These are phyloP conservation scores for Thelonectria blattea DNA, from an alignment of 2,329 filamentous ascomycete genomes.

Conservation along the genomic window DNA sequence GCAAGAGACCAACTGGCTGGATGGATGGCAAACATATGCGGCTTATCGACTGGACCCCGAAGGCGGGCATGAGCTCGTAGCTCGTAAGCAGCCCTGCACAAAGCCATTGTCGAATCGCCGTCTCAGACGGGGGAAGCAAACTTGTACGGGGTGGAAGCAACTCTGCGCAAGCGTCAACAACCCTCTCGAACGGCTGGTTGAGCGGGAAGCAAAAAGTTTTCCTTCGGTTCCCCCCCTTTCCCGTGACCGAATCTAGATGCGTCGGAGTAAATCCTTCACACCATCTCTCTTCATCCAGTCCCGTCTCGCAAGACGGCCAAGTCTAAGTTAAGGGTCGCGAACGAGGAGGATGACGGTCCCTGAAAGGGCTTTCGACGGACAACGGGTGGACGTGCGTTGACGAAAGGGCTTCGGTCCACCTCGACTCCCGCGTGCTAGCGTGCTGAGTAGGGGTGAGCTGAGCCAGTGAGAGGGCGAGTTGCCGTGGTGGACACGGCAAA, in stretches of 20 bases:
- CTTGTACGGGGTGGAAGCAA: no score
- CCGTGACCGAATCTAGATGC: conserved; percentile 25
- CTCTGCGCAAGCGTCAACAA: conserved; percentile 1
- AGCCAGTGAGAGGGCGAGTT: conserved; percentile 22
- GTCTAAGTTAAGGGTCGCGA: not conserved
- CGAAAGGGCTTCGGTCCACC: conserved; percentile 8
- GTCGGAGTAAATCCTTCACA: conserved; percentile 19
- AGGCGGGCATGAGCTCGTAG: not conserved
- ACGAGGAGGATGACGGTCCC: conserved; percentile 10
- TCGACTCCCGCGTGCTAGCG: conserved; percentile 16
- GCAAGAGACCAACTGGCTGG: not conserved
- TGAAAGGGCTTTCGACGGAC: conserved; percentile 12
- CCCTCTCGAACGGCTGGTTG: not conserved
- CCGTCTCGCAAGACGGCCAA: conserved; percentile 12
- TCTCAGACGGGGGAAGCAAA: not conserved
- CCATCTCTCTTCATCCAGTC: conserved; percentile 15
- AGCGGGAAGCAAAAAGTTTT: not conserved
- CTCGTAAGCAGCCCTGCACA: not conserved
- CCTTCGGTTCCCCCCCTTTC: not conserved
- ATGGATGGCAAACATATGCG: conserved; percentile 1
- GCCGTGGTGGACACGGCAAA: conserved; percentile 2
- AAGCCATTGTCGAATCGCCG: conserved; percentile 11
- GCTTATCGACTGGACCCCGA: conserved; percentile 1
- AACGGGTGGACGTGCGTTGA: conserved; percentile 17
- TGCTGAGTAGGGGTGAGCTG: conserved; percentile 14